phyloP scores from a whole-genome alignment of 176 grass and related monocot species.

The Musa acuminata region DNA sequence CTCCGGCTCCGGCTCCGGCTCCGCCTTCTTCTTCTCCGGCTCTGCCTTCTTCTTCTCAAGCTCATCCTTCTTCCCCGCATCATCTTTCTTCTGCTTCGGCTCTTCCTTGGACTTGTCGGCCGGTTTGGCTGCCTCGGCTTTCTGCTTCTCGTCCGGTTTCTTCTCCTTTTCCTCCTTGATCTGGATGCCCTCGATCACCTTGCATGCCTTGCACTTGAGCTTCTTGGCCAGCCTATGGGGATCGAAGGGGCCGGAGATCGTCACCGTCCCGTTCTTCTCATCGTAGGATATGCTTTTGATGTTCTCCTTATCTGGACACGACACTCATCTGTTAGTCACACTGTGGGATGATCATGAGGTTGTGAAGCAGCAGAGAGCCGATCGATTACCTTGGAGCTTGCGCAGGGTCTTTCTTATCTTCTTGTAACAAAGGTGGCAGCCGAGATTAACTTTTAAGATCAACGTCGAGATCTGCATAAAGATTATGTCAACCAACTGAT shows the following conservation, averaged over 20 bases:
- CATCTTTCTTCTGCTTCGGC: no score
- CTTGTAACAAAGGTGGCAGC: slow-evolving; percentile 41
- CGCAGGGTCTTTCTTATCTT: slow-evolving; percentile 57
- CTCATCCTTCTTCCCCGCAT: no score
- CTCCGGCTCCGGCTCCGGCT: no score
- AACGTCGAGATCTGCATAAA: slow-evolving; percentile 52
- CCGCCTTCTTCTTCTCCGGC: no score
- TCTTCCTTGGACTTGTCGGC: not conserved
- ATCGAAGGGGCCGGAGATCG: slow-evolving; percentile 49
- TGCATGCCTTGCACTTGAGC: slow-evolving; percentile 50
- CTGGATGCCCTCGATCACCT: slow-evolving; percentile 36
- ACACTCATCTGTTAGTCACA: no score
- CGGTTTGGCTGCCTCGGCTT: not conserved
- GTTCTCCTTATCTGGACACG: slow-evolving; percentile 30
- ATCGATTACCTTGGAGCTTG: slow-evolving; percentile 52
- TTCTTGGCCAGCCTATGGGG: slow-evolving; percentile 37
- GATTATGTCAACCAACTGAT: not conserved
- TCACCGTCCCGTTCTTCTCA: slow-evolving; percentile 36
- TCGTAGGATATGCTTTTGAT: slow-evolving; percentile 50
- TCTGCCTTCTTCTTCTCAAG: no score
- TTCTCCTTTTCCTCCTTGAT: slow-evolving; percentile 14
- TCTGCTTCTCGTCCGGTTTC: not conserved
- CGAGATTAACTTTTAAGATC: slow-evolving; percentile 65
- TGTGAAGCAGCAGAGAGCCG: not conserved
- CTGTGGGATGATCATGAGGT: not conserved